Evolutionary conservation across 2,329 filamentous ascomycete species (phyloP).

Genomic region (Truncatella angustata): DNA sequence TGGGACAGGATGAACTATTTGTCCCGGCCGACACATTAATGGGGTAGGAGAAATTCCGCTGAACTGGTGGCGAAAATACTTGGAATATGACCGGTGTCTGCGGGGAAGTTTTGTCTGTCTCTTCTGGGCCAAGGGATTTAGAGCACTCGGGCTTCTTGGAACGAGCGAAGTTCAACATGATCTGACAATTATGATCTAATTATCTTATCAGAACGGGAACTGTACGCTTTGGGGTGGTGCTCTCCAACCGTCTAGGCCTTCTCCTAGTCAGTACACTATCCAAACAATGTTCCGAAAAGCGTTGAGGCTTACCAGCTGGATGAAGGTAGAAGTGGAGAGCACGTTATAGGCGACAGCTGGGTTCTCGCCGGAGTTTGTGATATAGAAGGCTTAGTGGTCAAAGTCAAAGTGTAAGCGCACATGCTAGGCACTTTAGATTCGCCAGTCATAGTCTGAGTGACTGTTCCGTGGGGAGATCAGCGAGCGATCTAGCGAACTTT

Average conservation of each 20-base stretch:
- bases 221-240: not conserved
- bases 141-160: slow-evolving; percentile 25
- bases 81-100: slow-evolving; percentile 14
- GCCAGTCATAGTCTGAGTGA: not conserved
- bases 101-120: slow-evolving; percentile 13
- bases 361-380: not conserved
- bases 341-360: not conserved
- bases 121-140: slow-evolving; percentile 14
- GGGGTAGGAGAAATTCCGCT: slow-evolving; percentile 31
- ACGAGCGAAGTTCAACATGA: slow-evolving; percentile 27
- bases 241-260: too few relatives aligned
- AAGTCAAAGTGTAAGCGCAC: not conserved
- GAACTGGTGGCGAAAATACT: slow-evolving; percentile 15
- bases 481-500: not conserved
- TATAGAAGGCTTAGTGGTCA: not conserved
- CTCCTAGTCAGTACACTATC: too few relatives aligned
- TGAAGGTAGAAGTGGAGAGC: not conserved
- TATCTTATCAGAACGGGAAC: not conserved
- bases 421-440: too few relatives aligned
- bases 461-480: not conserved
- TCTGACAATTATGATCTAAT: slow-evolving; percentile 9
- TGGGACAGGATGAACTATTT: slow-evolving; percentile 9
- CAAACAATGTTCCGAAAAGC: too few relatives aligned
- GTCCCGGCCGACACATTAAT: slow-evolving; percentile 17
- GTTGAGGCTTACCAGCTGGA: too few relatives aligned